These are phyloP conservation scores for barley (Hordeum vulgare) DNA, from an alignment of 176 grass and related monocot species.

Conservation along the genomic window DNA sequence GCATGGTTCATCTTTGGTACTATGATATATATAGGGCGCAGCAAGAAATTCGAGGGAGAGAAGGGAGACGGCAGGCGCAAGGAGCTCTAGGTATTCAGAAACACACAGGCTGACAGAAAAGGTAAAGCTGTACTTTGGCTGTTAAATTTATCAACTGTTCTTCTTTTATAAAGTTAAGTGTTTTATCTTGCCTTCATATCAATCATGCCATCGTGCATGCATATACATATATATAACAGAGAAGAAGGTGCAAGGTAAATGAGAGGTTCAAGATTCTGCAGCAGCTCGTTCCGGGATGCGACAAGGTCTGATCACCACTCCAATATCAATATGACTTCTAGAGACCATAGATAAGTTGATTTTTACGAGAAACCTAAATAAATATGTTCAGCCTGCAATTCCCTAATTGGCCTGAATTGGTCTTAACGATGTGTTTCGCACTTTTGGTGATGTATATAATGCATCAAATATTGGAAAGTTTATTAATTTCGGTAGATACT, in stretches of 20 bases:
- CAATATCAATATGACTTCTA: background rate
- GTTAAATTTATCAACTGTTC: no score
- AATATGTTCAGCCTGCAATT: background rate
- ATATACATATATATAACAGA: background rate
- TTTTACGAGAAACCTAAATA: no score
- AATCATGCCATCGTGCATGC: background rate
- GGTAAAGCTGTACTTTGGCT: background rate
- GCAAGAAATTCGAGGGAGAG: background rate
- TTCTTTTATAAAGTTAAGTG: background rate
- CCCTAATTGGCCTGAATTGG: background rate
- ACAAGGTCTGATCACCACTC: background rate
- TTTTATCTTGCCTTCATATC: background rate
- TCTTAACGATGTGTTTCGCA: no score
- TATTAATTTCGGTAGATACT: no score
- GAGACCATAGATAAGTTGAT: no score
- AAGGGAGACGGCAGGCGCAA: background rate
- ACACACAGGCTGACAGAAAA: background rate
- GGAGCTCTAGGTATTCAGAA: background rate
- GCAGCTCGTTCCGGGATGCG: background rate
- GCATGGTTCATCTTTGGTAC: background rate
- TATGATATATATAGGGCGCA: background rate
- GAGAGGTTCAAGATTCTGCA: constrained; percentile 1
- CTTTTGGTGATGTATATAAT: no score
- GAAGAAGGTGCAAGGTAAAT: background rate
- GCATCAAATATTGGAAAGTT: no score